Evolutionary conservation across 495 filamentous ascomycete genomes (phyloP).

Genomic region (Bacidia gigantensis): DNA sequence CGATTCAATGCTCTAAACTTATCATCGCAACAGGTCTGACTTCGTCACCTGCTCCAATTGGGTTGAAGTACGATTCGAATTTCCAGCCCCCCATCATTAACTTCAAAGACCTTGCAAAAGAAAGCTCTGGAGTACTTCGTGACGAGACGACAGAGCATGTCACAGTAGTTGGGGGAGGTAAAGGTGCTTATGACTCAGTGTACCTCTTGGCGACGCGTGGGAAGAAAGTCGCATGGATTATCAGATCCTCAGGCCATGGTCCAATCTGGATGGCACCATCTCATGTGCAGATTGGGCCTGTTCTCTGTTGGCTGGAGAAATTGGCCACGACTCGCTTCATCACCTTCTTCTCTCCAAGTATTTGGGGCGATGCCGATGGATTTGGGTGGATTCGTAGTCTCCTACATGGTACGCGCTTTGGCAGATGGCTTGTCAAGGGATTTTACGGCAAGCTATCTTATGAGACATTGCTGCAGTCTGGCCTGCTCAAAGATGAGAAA

Average conservation of each 20-base stretch:
- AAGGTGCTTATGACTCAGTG: slow-evolving; percentile 65
- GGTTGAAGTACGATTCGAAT: slow-evolving; percentile 31
- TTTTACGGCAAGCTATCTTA: slow-evolving; percentile 50
- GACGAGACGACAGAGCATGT: slow-evolving; percentile 27
- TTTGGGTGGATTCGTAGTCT: slow-evolving; percentile 34
- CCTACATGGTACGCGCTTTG: slow-evolving; percentile 53
- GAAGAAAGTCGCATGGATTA: slow-evolving; percentile 61
- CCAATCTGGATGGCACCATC: slow-evolving; percentile 57
- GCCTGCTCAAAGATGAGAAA: slow-evolving; percentile 47
- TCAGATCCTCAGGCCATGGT: slow-evolving; percentile 63
- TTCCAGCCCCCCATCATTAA: slow-evolving; percentile 52
- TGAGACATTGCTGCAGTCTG: slow-evolving; percentile 33
- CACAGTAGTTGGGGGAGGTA: slow-evolving; percentile 56
- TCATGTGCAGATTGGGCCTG: slow-evolving; percentile 37
- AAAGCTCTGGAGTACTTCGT: slow-evolving; percentile 26
- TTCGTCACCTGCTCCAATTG: slow-evolving; percentile 42
- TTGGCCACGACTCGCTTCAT: slow-evolving; percentile 49
- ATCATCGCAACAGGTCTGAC: slow-evolving; percentile 60
- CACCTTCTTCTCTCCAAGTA: slow-evolving; percentile 52
- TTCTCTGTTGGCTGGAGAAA: slow-evolving; percentile 48
- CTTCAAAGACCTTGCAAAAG: slow-evolving; percentile 38
- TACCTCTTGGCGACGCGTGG: slow-evolving; percentile 53
- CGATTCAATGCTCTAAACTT: slow-evolving; percentile 41
- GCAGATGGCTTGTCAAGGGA: slow-evolving; percentile 49
- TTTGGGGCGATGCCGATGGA: slow-evolving; percentile 45